Conservation (phyloP, 2,329 filamentous ascomycete species). For the Aureobasidium sp. region DNA sequence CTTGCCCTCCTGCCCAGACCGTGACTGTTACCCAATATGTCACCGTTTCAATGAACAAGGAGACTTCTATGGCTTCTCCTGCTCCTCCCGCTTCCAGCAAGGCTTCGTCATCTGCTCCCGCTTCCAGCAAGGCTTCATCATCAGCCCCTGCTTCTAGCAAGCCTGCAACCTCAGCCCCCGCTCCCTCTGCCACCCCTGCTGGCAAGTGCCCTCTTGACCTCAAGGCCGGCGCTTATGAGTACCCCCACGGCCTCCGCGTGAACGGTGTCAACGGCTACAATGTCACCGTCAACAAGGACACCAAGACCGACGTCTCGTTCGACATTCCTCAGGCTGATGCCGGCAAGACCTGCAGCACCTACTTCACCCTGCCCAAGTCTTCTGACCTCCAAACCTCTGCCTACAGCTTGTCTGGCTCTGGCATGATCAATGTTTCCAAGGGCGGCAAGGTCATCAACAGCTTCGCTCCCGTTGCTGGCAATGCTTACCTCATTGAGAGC, state of each 20-base stretch:
- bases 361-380: neutral
- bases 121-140: neutral
- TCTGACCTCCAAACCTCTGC: neutral
- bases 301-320: constrained; percentile 11
- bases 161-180: neutral
- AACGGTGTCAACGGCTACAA: constrained; percentile 16
- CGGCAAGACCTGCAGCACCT: constrained; percentile 14
- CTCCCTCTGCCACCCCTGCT: neutral
- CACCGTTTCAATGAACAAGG: neutral
- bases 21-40: constrained; percentile 6
- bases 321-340: constrained; percentile 11
- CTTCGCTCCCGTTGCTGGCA: neutral
- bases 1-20: neutral
- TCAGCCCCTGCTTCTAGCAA: neutral
- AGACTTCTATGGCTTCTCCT: neutral
- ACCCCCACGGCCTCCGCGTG: constrained; percentile 11
- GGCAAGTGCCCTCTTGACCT: constrained; percentile 15
- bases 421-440: constrained; percentile 6
- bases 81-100: neutral
- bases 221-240: constrained; percentile 5
- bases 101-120: neutral
- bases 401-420: constrained; percentile 7
- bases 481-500: neutral
- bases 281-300: neutral
- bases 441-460: neutral